These are phyloP conservation scores for Triticum monococcum DNA, from an alignment of 176 grass and related monocot genomes.

Conservation along the genomic window DNA sequence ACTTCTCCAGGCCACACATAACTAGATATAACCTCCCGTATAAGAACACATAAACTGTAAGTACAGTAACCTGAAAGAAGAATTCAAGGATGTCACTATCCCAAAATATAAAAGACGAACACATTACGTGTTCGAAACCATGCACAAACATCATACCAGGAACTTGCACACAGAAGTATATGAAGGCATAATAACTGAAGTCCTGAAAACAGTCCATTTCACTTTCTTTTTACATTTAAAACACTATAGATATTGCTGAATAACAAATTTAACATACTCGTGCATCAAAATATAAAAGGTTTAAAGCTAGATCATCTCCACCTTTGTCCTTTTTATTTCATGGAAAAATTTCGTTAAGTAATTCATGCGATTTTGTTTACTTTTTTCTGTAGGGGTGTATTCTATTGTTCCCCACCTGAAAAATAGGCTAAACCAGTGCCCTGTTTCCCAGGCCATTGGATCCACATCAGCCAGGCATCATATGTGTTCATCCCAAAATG, in stretches of 20 bases:
- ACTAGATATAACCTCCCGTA: constrained; percentile 91
- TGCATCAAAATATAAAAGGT: neutral
- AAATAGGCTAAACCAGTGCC: no score
- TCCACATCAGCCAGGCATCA: no score
- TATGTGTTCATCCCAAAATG: no score
- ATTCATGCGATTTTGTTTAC: no score
- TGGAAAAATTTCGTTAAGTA: neutral
- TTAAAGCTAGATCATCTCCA: neutral
- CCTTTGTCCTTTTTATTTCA: neutral
- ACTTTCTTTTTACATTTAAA: neutral
- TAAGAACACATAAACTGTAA: constrained; percentile 91
- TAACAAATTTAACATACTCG: neutral
- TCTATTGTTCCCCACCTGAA: no score
- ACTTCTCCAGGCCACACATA: constrained; percentile 84
- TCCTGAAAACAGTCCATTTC: neutral
- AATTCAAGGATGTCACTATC: constrained; percentile 23
- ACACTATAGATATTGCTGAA: neutral
- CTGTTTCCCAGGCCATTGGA: no score
- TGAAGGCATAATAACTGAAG: neutral
- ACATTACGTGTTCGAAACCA: neutral
- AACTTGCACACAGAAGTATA: no score
- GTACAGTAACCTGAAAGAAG: constrained; percentile 69
- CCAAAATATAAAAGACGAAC: neutral
- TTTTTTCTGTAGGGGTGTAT: neutral
- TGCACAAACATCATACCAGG: no score